These are phyloP conservation scores for Capsicum pubescens DNA, from an alignment of 257 asterid species.

Conservation along the genomic window DNA sequence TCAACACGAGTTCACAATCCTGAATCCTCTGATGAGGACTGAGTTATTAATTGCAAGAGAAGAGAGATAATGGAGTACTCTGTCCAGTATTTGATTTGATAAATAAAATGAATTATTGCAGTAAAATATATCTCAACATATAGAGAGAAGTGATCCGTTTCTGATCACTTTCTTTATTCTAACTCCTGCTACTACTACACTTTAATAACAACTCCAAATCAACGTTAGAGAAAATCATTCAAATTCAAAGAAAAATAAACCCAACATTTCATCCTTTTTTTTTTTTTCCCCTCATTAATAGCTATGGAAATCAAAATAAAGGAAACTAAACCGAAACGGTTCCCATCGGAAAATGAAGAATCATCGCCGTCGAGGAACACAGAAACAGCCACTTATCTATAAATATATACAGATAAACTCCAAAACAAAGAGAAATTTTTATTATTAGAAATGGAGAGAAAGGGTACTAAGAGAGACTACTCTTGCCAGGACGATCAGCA, in stretches of 20 bases:
- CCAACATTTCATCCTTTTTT: background rate
- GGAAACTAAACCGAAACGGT: slow-evolving; percentile 16
- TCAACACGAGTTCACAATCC: too few relatives aligned
- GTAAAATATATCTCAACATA: too few relatives aligned
- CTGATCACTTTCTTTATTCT: too few relatives aligned
- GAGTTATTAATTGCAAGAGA: too few relatives aligned
- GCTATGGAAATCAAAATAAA: background rate
- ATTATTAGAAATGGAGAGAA: background rate
- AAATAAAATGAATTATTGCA: too few relatives aligned
- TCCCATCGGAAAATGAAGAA: slow-evolving; percentile 6
- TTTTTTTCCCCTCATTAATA: background rate
- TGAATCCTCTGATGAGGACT: too few relatives aligned
- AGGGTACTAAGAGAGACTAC: slow-evolving; percentile 29
- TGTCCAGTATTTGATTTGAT: too few relatives aligned
- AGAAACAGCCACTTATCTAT: background rate
- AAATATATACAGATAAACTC: background rate
- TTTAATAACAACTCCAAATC: too few relatives aligned
- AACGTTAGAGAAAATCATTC: too few relatives aligned
- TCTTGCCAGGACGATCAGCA: slow-evolving; percentile 81
- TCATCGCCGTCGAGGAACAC: slow-evolving; percentile 15
- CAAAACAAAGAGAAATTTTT: background rate
- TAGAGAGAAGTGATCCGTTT: too few relatives aligned
- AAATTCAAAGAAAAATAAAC: background rate
- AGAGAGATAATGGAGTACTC: too few relatives aligned
- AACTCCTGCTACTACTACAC: too few relatives aligned